Evolutionary conservation across 805 yeast species (phyloP).

Genomic region (Candida khao-thaluensis): DNA sequence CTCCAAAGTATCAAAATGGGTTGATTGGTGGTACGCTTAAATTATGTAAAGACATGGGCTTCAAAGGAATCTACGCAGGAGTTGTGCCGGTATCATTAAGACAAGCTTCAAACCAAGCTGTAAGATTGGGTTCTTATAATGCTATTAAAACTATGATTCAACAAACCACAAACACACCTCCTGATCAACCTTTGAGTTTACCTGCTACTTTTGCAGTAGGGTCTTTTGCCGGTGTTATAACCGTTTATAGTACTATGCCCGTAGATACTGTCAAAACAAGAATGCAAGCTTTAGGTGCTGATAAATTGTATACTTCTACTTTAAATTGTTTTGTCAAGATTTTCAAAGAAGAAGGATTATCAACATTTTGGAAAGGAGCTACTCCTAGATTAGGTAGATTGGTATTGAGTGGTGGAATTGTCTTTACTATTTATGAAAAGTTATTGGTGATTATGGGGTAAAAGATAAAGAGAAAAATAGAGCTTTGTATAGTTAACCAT

Average conservation of each 20-base stretch:
- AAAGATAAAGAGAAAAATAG: background rate
- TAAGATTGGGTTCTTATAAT: constrained; percentile 89
- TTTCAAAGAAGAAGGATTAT: constrained; percentile 82
- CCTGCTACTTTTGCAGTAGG: constrained; percentile 85
- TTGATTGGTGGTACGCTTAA: constrained; percentile 60
- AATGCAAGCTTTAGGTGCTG: constrained; percentile 90
- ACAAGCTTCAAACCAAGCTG: constrained; percentile 95
- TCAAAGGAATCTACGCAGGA: constrained; percentile 84
- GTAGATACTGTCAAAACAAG: constrained; percentile 94
- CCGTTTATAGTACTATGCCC: constrained; percentile 94
- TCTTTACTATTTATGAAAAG: constrained; percentile 93
- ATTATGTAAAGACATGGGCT: constrained; percentile 73
- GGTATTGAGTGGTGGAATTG: constrained; percentile 93
- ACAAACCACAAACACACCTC: constrained; percentile 61
- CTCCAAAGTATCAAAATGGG: constrained; percentile 75
- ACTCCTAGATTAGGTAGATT: constrained; percentile 94
- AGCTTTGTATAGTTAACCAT: background rate
- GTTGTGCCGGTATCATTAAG: constrained; percentile 89
- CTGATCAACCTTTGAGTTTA: constrained; percentile 73
- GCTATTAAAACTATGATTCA: constrained; percentile 79
- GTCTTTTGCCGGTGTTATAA: constrained; percentile 83
- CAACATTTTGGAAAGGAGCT: constrained; percentile 97
- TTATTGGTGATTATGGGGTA: constrained; percentile 60
- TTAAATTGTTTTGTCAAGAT: constrained; percentile 77
- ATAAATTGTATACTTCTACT: constrained; percentile 68